Percentiles rank a stretch among this genome's conserved stretches.
Conservation (phyloP, 2,329 filamentous ascomycete genomes). For the Metarhizium rileyi region DNA sequence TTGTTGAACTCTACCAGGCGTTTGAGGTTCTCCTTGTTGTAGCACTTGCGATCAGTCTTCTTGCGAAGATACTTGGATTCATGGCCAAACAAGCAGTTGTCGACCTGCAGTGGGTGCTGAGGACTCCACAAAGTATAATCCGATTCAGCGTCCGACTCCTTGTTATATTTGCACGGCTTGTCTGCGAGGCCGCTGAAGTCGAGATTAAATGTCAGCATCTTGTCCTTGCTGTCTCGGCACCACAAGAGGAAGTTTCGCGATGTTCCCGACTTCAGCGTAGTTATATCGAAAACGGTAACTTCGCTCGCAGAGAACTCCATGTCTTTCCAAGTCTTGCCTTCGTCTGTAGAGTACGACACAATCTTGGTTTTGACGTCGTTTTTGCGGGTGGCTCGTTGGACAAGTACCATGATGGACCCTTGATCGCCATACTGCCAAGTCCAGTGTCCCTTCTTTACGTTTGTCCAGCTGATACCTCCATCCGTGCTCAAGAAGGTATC, state of each 20-base stretch:
- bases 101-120: constrained; percentile 65
- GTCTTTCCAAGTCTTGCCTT: constrained; percentile 69
- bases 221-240: constrained; percentile 50
- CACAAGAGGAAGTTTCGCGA: constrained; percentile 89
- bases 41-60: constrained; percentile 68
- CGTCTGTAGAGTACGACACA: constrained; percentile 69
- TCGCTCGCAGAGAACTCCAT: constrained; percentile 64
- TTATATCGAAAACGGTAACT: constrained; percentile 68
- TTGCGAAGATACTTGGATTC: constrained; percentile 85
- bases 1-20: constrained; percentile 65
- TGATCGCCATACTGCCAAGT: constrained; percentile 95
- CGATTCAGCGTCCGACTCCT: constrained; percentile 36
- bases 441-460: constrained; percentile 78
- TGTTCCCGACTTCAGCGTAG: constrained; percentile 79
- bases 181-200: constrained; percentile 80
- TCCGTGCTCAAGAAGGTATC: constrained; percentile 89
- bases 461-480: constrained; percentile 81
- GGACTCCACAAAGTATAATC: constrained; percentile 89
- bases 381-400: constrained; percentile 59
- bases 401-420: constrained; percentile 84
- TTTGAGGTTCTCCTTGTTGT: constrained; percentile 64
- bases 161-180: constrained; percentile 59
- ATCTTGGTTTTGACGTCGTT: constrained; percentile 57
- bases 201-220: constrained; percentile 67
- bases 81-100: constrained; percentile 89